These are phyloP conservation scores for Ophiocordyceps camponoti-saundersi DNA, from an alignment of 2,329 filamentous ascomycete species.

Conservation along the genomic window DNA sequence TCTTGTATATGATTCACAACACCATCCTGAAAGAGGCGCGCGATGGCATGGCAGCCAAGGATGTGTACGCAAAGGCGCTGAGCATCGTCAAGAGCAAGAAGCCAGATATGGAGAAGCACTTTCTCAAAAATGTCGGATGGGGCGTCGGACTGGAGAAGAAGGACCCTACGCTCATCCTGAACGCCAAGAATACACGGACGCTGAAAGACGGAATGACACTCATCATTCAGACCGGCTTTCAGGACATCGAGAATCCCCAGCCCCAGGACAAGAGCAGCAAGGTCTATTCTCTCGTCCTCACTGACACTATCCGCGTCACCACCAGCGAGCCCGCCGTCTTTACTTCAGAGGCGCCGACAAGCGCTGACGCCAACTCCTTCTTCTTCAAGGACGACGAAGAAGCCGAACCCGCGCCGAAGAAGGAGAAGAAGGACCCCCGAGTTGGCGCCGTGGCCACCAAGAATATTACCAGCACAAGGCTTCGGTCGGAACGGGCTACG, in stretches of 20 bases:
- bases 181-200: constrained; percentile 65
- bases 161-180: constrained; percentile 69
- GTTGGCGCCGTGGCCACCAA: constrained; percentile 81
- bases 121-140: constrained; percentile 79
- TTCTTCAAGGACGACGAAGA: constrained; percentile 97
- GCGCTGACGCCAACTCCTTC: constrained; percentile 89
- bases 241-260: constrained; percentile 72
- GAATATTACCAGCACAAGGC: constrained; percentile 86
- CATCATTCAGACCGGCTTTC: constrained; percentile 75
- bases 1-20: constrained; percentile 71
- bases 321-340: constrained; percentile 69
- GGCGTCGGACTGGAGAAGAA: constrained; percentile 86
- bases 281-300: constrained; percentile 75
- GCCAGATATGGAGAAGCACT: constrained; percentile 88
- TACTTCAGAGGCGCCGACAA: constrained; percentile 80
- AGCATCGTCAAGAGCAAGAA: constrained; percentile 73
- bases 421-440: constrained; percentile 69
- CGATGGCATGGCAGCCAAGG: constrained; percentile 72
- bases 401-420: constrained; percentile 70
- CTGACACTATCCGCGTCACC: constrained; percentile 83
- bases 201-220: constrained; percentile 97
- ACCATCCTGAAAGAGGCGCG: constrained; percentile 79
- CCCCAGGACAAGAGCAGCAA: constrained; percentile 83
- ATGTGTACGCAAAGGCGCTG: constrained; percentile 81
- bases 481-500: constrained; percentile 78